Evolutionary conservation across 2,329 filamentous ascomycete species (phyloP).

Genomic region (Colletotrichum noveboracense): DNA sequence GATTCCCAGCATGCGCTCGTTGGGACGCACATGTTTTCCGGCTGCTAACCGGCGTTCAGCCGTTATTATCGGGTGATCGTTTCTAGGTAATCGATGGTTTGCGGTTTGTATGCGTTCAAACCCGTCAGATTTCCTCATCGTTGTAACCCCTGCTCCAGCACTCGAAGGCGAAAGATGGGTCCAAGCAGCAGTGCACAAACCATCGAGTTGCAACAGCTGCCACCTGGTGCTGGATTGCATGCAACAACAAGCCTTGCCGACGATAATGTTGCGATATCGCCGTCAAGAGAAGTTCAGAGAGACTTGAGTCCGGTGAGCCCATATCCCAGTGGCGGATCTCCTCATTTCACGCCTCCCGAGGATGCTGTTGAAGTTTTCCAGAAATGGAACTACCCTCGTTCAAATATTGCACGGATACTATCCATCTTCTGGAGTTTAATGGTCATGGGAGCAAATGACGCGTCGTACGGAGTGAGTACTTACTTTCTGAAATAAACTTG

Average conservation of each 20-base stretch:
- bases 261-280: no score
- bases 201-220: not conserved
- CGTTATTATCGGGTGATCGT: not conserved
- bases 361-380: constrained; percentile 39
- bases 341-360: not conserved
- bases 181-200: not conserved
- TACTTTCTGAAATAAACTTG: not conserved
- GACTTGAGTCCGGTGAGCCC: not conserved
- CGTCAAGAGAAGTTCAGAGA: accelerated
- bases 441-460: constrained; percentile 73
- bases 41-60: not conserved
- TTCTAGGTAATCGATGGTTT: not conserved
- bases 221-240: not conserved
- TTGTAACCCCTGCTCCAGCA: not conserved
- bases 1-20: not conserved
- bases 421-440: constrained; percentile 66
- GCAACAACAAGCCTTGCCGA: not conserved
- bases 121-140: not conserved
- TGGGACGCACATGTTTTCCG: not conserved
- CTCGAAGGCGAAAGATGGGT: not conserved
- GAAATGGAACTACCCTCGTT: constrained; percentile 65
- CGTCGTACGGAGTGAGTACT: constrained; percentile 62
- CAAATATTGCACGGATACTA: constrained; percentile 63
- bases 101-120: not conserved
- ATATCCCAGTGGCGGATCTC: not conserved